Conservation (phyloP, 2,329 filamentous ascomycete genomes). For the Incumbomyces lentus region DNA sequence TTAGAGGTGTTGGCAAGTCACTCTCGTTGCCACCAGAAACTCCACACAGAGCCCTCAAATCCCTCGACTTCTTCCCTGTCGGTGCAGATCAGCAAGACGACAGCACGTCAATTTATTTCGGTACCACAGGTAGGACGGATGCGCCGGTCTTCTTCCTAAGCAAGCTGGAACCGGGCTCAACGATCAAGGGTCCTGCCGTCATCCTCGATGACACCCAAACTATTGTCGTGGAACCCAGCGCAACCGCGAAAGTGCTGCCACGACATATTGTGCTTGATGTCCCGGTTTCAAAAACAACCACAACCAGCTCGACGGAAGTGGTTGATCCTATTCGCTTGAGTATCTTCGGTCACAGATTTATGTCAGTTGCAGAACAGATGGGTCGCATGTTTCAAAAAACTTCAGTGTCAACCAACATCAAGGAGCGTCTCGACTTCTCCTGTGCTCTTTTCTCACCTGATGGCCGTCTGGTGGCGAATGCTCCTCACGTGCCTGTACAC, state of each 20-base stretch:
- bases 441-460: constrained; percentile 64
- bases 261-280: constrained; percentile 72
- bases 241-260: constrained; percentile 67
- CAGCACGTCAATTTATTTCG: constrained; percentile 66
- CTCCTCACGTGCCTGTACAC: constrained; percentile 69
- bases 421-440: constrained; percentile 68
- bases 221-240: constrained; percentile 73
- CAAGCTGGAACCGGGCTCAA: constrained; percentile 60
- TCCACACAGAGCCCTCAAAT: constrained; percentile 69
- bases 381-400: constrained; percentile 47
- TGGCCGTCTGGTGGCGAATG: constrained; percentile 64
- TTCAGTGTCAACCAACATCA: constrained; percentile 57
- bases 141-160: constrained; percentile 77
- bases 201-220: constrained; percentile 67
- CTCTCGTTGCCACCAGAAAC: constrained; percentile 70
- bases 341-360: constrained; percentile 47
- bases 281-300: constrained; percentile 10
- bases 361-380: constrained; percentile 52
- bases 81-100: constrained; percentile 52
- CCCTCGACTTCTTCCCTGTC: no score
- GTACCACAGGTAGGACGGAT: constrained; percentile 58
- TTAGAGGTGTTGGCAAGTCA: constrained; percentile 79
- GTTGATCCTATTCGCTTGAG: constrained; percentile 44
- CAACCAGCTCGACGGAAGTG: constrained; percentile 14
- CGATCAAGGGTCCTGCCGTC: constrained; percentile 69